Evolutionary conservation across 129 eudicot species (phyloP).

Genomic region (Rutidosis leptorrhynchoides): DNA sequence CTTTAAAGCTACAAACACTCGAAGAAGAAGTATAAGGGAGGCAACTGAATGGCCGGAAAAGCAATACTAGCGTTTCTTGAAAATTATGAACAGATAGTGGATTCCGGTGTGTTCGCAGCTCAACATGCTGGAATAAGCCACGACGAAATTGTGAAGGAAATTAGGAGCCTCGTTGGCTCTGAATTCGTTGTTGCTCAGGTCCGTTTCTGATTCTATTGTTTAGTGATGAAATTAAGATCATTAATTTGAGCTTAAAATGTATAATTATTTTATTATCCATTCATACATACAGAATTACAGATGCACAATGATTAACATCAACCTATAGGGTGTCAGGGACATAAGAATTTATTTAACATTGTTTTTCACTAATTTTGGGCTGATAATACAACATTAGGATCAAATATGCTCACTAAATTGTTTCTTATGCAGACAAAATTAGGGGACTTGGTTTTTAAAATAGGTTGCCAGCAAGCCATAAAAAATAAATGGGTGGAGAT

Average conservation of each 20-base stretch:
- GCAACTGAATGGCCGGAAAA: slow-evolving; percentile 61
- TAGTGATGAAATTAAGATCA: background rate
- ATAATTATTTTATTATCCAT: slow-evolving; percentile 1
- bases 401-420: slow-evolving; percentile 18
- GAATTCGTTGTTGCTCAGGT: slow-evolving; percentile 63
- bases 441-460: slow-evolving; percentile 50
- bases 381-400: too few species aligned
- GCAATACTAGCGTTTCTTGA: slow-evolving; percentile 59
- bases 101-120: slow-evolving; percentile 67
- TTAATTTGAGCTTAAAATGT: background rate
- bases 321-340: too few species aligned
- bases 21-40: too few species aligned
- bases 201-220: slow-evolving; percentile 2
- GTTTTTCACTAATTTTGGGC: too few species aligned
- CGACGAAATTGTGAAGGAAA: slow-evolving; percentile 69
- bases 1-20: too few species aligned
- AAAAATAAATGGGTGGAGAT: slow-evolving; percentile 86
- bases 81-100: slow-evolving; percentile 50
- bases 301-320: background rate
- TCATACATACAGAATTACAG: background rate
- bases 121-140: slow-evolving; percentile 71
- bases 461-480: slow-evolving; percentile 65
- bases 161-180: slow-evolving; percentile 65
- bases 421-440: slow-evolving; percentile 57
- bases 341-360: slow-evolving; percentile 39